These are phyloP conservation scores for Globisporangium cystogenes DNA, from an alignment of 352 stramenopile species.

Conservation along the genomic window DNA sequence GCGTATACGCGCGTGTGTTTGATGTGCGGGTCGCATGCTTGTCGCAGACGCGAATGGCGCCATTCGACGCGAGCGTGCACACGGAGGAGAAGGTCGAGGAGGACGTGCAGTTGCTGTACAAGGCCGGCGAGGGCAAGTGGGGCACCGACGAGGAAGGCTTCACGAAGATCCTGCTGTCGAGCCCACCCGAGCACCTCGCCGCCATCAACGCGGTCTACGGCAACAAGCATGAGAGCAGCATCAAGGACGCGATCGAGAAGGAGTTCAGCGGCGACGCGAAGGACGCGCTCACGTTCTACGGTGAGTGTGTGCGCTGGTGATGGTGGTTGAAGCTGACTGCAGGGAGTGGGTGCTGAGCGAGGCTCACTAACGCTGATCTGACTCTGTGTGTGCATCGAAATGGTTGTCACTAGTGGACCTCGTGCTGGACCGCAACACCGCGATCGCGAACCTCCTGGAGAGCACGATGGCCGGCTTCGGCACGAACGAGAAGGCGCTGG, in stretches of 20 bases:
- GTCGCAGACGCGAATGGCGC: conserved; percentile 2
- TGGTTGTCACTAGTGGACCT: conserved; percentile 24
- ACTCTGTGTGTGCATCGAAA: too few species aligned
- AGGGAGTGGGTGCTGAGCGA: neutral
- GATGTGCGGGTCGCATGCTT: too few species aligned
- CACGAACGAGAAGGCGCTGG: conserved; percentile 64
- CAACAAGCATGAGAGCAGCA: conserved; percentile 50
- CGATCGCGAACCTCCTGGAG: conserved; percentile 60
- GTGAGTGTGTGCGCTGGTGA: conserved; percentile 11
- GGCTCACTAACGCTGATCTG: too few species aligned
- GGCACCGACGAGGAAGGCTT: conserved; percentile 67
- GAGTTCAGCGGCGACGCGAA: conserved; percentile 62
- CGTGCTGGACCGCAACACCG: conserved; percentile 47
- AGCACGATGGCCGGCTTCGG: conserved; percentile 60
- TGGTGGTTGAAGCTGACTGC: neutral
- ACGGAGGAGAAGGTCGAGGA: conserved; percentile 56
- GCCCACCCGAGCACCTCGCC: conserved; percentile 50
- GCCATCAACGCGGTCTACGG: conserved; percentile 54
- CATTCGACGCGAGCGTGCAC: conserved; percentile 41
- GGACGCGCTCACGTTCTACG: conserved; percentile 47
- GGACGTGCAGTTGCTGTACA: conserved; percentile 63
- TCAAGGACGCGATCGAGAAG: conserved; percentile 50
- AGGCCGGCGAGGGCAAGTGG: conserved; percentile 74
- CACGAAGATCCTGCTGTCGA: conserved; percentile 53
- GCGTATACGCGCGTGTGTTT: neutral